These are phyloP conservation scores for Fomitopsis schrenkii DNA, from an alignment of 1,284 basidiomycete genomes.

Conservation along the genomic window DNA sequence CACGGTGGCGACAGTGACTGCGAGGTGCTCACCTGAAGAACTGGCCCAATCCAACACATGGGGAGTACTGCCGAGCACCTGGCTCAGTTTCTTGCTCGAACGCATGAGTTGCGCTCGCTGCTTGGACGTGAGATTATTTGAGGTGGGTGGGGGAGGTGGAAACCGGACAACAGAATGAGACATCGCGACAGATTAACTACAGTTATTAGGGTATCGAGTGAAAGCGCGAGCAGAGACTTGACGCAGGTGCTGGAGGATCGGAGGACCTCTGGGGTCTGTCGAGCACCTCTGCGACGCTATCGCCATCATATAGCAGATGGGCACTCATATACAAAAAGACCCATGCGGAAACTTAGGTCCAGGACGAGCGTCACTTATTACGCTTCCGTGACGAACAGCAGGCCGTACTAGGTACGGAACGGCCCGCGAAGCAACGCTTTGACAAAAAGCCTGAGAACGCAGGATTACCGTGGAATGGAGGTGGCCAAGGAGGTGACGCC, in stretches of 20 bases:
- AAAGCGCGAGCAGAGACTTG: neutral
- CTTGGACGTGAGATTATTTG: slow-evolving; percentile 46
- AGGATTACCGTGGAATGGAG: neutral
- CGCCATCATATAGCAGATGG: neutral
- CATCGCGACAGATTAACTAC: slow-evolving; percentile 12
- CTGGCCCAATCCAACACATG: slow-evolving; percentile 43
- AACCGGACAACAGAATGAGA: slow-evolving; percentile 33
- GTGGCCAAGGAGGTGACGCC: neutral
- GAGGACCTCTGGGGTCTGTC: neutral
- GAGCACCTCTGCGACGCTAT: neutral
- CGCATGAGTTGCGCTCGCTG: slow-evolving; percentile 56
- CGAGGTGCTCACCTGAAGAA: slow-evolving; percentile 6
- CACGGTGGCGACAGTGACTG: neutral
- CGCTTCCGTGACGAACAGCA: neutral
- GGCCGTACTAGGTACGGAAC: neutral
- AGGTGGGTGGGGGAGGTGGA: slow-evolving; percentile 57
- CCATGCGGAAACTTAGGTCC: neutral
- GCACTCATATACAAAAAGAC: neutral
- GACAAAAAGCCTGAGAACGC: neutral
- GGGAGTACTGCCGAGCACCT: slow-evolving; percentile 57
- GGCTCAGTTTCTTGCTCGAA: slow-evolving; percentile 57
- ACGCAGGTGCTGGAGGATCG: neutral
- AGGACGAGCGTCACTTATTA: neutral
- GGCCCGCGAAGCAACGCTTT: neutral
- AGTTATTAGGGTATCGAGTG: neutral